phyloP scores from a whole-genome alignment of 495 filamentous ascomycete genomes.

The Tuber umbilicatum region DNA sequence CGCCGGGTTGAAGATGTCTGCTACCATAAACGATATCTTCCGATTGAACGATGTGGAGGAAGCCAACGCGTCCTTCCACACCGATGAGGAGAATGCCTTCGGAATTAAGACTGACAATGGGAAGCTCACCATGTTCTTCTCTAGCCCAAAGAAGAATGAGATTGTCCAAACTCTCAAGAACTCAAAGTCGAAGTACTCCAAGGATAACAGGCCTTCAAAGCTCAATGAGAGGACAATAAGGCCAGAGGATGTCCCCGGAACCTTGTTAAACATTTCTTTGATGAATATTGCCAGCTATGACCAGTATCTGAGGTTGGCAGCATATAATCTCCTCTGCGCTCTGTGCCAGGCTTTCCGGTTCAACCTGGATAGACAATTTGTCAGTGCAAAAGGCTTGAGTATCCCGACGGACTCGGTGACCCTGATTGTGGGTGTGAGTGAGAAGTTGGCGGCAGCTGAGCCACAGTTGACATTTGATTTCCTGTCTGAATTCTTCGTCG shows the following conservation, averaged over 20 bases:
- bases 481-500: conserved; percentile 61
- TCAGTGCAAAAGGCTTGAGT: conserved; percentile 51
- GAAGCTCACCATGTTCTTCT: conserved; percentile 62
- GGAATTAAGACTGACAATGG: conserved; percentile 60
- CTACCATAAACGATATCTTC: conserved; percentile 62
- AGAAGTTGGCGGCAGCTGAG: conserved; percentile 54
- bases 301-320: conserved; percentile 52
- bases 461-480: conserved; percentile 62
- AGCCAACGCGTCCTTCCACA: conserved; percentile 53
- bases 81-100: conserved; percentile 61
- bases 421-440: conserved; percentile 58
- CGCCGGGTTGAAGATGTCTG: conserved; percentile 52
- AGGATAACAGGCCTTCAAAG: conserved; percentile 53
- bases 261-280: conserved; percentile 57
- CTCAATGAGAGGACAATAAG: conserved; percentile 56
- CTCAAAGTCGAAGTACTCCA: conserved; percentile 56
- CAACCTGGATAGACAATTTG: conserved; percentile 52
- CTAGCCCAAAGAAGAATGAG: conserved; percentile 55
- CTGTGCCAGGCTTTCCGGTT: conserved; percentile 61
- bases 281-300: conserved; percentile 57
- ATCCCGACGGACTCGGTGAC: conserved; percentile 56
- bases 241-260: conserved; percentile 63
- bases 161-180: conserved; percentile 55
- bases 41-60: conserved; percentile 59
- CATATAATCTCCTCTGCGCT: conserved; percentile 58